These are phyloP conservation scores for Aspergillus carbonarius DNA, from an alignment of 2,329 filamentous ascomycete genomes.

Conservation along the genomic window DNA sequence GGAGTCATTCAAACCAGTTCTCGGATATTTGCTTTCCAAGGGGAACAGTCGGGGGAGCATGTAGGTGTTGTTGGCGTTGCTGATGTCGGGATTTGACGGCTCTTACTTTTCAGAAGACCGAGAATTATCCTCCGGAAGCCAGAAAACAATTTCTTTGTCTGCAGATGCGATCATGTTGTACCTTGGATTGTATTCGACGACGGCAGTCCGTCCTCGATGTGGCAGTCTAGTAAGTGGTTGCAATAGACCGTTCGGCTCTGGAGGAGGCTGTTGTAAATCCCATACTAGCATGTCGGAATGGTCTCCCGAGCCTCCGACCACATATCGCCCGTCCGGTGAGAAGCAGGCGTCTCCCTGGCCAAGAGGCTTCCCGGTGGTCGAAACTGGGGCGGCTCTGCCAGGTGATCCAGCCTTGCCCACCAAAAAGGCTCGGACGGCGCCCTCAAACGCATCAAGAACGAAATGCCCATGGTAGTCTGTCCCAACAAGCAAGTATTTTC, in stretches of 20 bases:
- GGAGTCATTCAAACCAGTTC: background rate
- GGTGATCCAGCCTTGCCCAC: slow-evolving; percentile 48
- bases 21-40: background rate
- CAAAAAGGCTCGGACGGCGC: slow-evolving; percentile 72
- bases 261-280: slow-evolving; percentile 66
- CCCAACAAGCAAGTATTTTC: slow-evolving; percentile 78
- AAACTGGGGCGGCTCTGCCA: slow-evolving; percentile 50
- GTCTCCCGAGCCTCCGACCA: slow-evolving; percentile 72
- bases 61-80: background rate
- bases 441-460: slow-evolving; percentile 89
- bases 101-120: slow-evolving; percentile 35
- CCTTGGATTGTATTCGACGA: slow-evolving; percentile 84
- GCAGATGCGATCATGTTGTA: slow-evolving; percentile 91
- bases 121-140: slow-evolving; percentile 65
- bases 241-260: slow-evolving; percentile 55
- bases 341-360: slow-evolving; percentile 79
- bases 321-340: slow-evolving; percentile 82
- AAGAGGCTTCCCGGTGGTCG: slow-evolving; percentile 55
- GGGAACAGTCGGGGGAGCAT: background rate
- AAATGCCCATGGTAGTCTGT: slow-evolving; percentile 86
- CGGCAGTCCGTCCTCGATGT: slow-evolving; percentile 61
- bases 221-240: slow-evolving; percentile 42
- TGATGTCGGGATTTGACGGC: background rate
- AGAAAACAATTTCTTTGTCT: slow-evolving; percentile 78
- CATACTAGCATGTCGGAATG: slow-evolving; percentile 77